Evolutionary conservation across 495 filamentous ascomycete species (phyloP).

Genomic region (Bathelium albidoporum): DNA sequence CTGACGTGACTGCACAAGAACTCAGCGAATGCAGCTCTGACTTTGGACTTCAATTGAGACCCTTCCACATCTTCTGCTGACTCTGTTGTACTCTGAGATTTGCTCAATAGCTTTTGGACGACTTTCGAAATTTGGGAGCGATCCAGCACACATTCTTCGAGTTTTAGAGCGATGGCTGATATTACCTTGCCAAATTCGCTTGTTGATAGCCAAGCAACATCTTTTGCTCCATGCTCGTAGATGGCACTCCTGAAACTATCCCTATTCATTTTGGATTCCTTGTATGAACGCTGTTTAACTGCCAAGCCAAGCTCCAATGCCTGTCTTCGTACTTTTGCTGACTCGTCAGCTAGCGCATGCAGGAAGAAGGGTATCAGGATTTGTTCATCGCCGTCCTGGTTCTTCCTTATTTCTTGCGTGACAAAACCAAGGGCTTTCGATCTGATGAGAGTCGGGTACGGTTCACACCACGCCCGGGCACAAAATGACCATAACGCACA

Average conservation of each 20-base stretch:
- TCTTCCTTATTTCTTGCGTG: background rate
- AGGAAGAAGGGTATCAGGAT: conserved; percentile 68
- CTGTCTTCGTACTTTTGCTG: conserved; percentile 61
- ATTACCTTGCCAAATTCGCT: background rate
- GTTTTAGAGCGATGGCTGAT: conserved; percentile 48
- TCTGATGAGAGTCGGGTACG: conserved; percentile 45
- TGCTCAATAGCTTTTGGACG: conserved; percentile 32
- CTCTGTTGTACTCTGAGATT: background rate
- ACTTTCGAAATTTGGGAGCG: conserved; percentile 46
- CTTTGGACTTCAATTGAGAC: conserved; percentile 48
- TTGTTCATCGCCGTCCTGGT: conserved; percentile 35
- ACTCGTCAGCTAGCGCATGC: conserved; percentile 60
- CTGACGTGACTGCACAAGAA: conserved; percentile 52
- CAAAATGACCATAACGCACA: conserved; percentile 70
- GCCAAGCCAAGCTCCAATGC: conserved; percentile 44
- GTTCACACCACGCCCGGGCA: conserved; percentile 59
- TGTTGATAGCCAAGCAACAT: conserved; percentile 38
- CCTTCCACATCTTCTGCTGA: background rate
- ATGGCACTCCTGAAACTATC: conserved; percentile 32
- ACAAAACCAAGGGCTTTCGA: conserved; percentile 10
- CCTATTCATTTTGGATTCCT: background rate
- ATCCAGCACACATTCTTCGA: conserved; percentile 81
- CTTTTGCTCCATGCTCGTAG: conserved; percentile 44
- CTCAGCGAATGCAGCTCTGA: conserved; percentile 38
- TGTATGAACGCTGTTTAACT: conserved; percentile 8